A percentile compares a stretch with the other conserved stretches of the same genome.
These are phyloP conservation scores for Tetrapisispora arboricola DNA, from an alignment of 805 yeast species.

Conservation along the genomic window DNA sequence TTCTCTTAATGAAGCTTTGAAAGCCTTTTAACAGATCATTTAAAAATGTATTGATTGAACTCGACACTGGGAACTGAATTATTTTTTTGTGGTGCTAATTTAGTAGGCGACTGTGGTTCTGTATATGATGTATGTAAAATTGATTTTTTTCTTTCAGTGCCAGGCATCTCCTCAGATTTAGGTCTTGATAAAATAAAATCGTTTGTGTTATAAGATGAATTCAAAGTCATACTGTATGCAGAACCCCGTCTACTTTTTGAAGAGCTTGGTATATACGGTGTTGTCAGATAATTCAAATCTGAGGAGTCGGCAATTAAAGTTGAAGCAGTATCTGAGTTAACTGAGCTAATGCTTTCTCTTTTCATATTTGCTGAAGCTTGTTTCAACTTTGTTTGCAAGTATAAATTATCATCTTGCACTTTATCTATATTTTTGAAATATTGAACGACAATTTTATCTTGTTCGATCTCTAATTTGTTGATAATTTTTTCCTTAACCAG, in stretches of 20 bases:
- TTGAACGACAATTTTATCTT: conserved; percentile 49
- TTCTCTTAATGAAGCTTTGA: background rate
- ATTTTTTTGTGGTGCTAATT: background rate
- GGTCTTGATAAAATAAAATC: conserved; percentile 2
- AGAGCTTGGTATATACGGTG: background rate
- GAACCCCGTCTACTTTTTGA: background rate
- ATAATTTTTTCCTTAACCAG: conserved; percentile 36
- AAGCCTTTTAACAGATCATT: too few relatives aligned
- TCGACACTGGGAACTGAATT: background rate
- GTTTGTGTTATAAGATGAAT: background rate
- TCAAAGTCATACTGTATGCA: background rate
- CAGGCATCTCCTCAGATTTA: background rate
- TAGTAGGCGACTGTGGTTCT: background rate
- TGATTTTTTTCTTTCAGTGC: conserved; percentile 3
- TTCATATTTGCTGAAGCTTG: background rate
- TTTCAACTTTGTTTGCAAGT: conserved; percentile 23
- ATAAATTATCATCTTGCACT: conserved; percentile 39
- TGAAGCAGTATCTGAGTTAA: background rate
- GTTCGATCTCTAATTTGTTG: conserved; percentile 54
- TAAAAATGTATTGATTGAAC: background rate
- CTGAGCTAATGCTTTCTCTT: conserved; percentile 1
- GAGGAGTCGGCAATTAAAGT: background rate
- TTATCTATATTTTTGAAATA: conserved; percentile 42
- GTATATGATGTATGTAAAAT: background rate
- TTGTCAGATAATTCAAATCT: background rate